Evolutionary conservation across 2,329 filamentous ascomycete genomes (phyloP).

Genomic region (Fusarium coicis): DNA sequence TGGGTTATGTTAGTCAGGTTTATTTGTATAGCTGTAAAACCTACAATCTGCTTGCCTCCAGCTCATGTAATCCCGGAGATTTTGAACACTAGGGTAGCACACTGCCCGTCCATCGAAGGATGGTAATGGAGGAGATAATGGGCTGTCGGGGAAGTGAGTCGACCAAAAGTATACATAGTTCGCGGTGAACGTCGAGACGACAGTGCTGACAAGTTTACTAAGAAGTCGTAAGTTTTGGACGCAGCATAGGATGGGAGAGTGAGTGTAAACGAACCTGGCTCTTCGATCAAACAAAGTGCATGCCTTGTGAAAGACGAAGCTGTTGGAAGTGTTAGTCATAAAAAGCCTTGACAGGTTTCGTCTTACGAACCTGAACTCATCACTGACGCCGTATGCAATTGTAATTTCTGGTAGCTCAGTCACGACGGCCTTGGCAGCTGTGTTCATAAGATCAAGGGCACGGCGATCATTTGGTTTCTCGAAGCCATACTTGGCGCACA

Average conservation of each 20-base stretch:
- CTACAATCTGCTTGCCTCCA: conserved; percentile 97
- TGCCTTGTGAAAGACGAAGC: conserved; percentile 88
- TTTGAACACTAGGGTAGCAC: conserved; percentile 83
- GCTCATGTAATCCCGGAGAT: conserved; percentile 93
- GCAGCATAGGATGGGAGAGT: background rate
- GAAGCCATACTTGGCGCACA: conserved; percentile 85
- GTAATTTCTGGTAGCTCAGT: conserved; percentile 85
- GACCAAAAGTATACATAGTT: conserved; percentile 89
- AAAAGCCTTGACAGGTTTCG: too few species aligned
- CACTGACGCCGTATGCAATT: conserved; percentile 91
- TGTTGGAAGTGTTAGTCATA: conserved; percentile 49
- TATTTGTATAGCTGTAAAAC: conserved; percentile 43
- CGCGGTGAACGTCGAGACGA: conserved; percentile 92
- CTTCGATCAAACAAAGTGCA: conserved; percentile 87
- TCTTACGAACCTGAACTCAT: conserved; percentile 79
- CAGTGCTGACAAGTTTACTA: conserved; percentile 89
- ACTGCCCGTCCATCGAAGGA: conserved; percentile 95
- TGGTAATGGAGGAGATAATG: conserved; percentile 79
- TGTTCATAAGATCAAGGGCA: conserved; percentile 94
- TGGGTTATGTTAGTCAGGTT: conserved; percentile 19
- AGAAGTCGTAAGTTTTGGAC: conserved; percentile 18
- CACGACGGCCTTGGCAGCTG: conserved; percentile 86
- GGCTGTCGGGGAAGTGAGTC: conserved; percentile 75
- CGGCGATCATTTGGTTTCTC: conserved; percentile 91
- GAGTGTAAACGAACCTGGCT: conserved; percentile 66